Conservation (phyloP, 257 asterid genomes). For the Solanum etuberosum region DNA sequence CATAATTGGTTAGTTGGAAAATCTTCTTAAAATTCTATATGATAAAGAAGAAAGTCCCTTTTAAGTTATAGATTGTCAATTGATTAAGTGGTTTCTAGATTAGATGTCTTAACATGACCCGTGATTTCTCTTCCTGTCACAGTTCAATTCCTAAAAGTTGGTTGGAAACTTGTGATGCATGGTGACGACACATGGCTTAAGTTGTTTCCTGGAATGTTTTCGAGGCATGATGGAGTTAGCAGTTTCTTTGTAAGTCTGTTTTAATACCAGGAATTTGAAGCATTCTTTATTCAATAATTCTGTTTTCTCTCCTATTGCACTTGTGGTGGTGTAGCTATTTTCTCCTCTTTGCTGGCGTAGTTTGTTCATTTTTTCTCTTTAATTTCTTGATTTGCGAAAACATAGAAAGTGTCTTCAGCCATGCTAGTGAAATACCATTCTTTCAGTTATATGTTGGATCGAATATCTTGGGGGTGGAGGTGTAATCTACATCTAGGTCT, state of each 20-base stretch:
- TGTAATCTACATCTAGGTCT: neutral
- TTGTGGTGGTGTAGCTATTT: neutral
- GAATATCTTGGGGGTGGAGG: neutral
- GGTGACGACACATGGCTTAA: conserved; percentile 97
- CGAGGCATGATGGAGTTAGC: conserved; percentile 84
- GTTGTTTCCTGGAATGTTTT: conserved; percentile 72
- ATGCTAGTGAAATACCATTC: neutral
- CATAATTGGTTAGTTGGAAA: conserved; percentile 63
- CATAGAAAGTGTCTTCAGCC: neutral
- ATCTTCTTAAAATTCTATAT: neutral
- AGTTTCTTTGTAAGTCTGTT: conserved; percentile 74
- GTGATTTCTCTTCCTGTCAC: conserved; percentile 11
- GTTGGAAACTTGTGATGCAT: conserved; percentile 90
- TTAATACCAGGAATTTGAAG: neutral
- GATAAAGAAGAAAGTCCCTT: neutral
- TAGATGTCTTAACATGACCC: neutral
- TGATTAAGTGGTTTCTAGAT: neutral
- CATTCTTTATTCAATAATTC: neutral
- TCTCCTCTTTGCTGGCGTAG: neutral
- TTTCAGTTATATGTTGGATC: neutral
- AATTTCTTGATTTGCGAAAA: neutral
- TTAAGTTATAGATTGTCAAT: neutral
- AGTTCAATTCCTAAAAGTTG: conserved; percentile 67
- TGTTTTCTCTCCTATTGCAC: neutral
- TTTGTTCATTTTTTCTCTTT: neutral